These are phyloP conservation scores for Globisporangium takayamanum DNA, from an alignment of 352 stramenopile species.

Conservation along the genomic window DNA sequence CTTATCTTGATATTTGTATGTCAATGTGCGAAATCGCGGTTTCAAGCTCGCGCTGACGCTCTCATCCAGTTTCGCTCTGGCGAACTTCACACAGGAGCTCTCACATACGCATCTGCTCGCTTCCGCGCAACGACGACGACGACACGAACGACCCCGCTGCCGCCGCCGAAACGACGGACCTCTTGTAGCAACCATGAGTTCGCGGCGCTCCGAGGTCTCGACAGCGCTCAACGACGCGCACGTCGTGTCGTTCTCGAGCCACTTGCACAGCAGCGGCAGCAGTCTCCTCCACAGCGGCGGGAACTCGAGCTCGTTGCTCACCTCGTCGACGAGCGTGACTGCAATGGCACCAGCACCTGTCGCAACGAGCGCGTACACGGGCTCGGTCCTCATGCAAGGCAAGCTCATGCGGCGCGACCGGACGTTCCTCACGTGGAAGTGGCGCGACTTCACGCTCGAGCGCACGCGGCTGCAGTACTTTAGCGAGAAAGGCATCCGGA, in stretches of 20 bases:
- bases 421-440: constrained; percentile 80
- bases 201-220: constrained; percentile 12
- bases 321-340: not conserved
- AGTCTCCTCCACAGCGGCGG: not conserved
- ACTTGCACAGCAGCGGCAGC: not conserved
- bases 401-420: constrained; percentile 75
- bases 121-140: not conserved
- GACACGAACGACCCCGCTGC: not conserved
- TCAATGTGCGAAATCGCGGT: no score
- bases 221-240: constrained; percentile 12
- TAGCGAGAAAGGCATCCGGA: constrained; percentile 64
- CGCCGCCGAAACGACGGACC: not conserved
- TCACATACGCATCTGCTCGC: no score
- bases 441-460: constrained; percentile 75
- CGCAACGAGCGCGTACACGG: constrained; percentile 10
- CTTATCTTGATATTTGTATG: no score
- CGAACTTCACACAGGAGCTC: no score
- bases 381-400: constrained; percentile 44
- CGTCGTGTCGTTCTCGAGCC: constrained; percentile 5
- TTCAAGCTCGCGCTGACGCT: no score
- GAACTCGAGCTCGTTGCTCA: constrained; percentile 3
- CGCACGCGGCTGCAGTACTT: constrained; percentile 68
- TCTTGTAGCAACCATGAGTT: not conserved
- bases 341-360: not conserved
- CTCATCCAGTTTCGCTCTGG: no score